phyloP scores from a whole-genome alignment of 2,329 filamentous ascomycete species.

The Ascochyta pisi region DNA sequence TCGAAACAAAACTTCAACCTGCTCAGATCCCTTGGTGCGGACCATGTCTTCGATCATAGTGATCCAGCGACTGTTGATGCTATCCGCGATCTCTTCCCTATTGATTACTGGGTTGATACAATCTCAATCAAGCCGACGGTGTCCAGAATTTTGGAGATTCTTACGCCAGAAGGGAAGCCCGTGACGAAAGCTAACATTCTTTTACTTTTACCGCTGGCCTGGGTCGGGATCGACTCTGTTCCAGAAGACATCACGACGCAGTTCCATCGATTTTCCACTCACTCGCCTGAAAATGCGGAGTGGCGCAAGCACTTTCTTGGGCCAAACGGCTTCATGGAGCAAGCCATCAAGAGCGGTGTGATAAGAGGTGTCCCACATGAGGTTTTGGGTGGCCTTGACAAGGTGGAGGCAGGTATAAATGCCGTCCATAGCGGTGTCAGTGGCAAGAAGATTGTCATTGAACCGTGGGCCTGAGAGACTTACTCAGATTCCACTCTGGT shows the following conservation, averaged over 20 bases:
- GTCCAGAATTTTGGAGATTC: conserved; percentile 30
- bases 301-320: conserved; percentile 28
- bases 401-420: conserved; percentile 30
- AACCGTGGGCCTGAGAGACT: conserved; percentile 21
- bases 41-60: conserved; percentile 48
- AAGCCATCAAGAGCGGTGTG: conserved; percentile 25
- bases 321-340: conserved; percentile 30
- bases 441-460: conserved; percentile 39
- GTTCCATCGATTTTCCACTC: conserved; percentile 30
- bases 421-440: conserved; percentile 38
- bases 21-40: conserved; percentile 22
- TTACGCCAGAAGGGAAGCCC: conserved; percentile 28
- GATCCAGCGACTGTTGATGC: conserved; percentile 46
- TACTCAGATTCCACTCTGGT: no score
- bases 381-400: conserved; percentile 34
- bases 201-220: conserved; percentile 21
- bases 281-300: conserved; percentile 28
- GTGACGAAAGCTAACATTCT: conserved; percentile 32
- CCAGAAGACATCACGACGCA: conserved; percentile 28
- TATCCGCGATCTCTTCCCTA: conserved; percentile 42
- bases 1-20: conserved; percentile 31
- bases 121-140: conserved; percentile 40
- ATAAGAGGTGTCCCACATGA: conserved; percentile 33
- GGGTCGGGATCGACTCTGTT: conserved; percentile 22
- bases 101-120: conserved; percentile 53